Conservation (phyloP, 73 alveolate species). For the Blepharisma stoltei region DNA sequence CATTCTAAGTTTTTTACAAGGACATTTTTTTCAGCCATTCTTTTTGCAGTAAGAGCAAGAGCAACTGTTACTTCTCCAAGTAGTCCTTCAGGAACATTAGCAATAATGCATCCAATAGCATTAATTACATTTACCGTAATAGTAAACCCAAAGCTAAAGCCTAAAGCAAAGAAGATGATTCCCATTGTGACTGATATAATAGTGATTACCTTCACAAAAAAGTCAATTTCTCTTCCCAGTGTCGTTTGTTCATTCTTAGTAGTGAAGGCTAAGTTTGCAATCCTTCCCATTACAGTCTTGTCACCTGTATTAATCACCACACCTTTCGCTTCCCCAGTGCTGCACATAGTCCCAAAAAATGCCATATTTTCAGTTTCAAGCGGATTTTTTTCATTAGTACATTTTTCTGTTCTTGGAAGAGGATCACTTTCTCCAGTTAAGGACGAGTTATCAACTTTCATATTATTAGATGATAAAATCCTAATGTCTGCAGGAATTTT, state of each 20-base stretch:
- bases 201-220: constrained; percentile 89
- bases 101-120: constrained; percentile 94
- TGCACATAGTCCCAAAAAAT: constrained; percentile 91
- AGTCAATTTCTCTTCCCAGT: constrained; percentile 77
- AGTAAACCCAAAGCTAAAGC: constrained; percentile 72
- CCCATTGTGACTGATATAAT: constrained; percentile 85
- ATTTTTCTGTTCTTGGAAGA: constrained; percentile 73
- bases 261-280: constrained; percentile 91
- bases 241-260: constrained; percentile 87
- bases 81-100: constrained; percentile 97
- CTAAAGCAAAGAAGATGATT: constrained; percentile 74
- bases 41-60: constrained; percentile 91
- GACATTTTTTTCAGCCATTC: constrained; percentile 82
- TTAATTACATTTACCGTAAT: constrained; percentile 75
- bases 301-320: constrained; percentile 93
- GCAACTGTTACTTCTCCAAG: constrained; percentile 88
- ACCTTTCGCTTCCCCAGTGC: constrained; percentile 92
- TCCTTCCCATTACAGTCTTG: constrained; percentile 93
- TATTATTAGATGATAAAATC: constrained; percentile 57
- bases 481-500: constrained; percentile 94
- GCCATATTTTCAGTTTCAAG: constrained; percentile 91
- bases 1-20: constrained; percentile 92
- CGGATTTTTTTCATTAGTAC: constrained; percentile 86
- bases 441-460: constrained; percentile 93
- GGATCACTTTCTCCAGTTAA: constrained; percentile 95